Evolutionary conservation across 2,329 filamentous ascomycete genomes (phyloP), one percentile per base, ranked within the genome.

Genomic region (Aspergillus japonicus): DNA sequence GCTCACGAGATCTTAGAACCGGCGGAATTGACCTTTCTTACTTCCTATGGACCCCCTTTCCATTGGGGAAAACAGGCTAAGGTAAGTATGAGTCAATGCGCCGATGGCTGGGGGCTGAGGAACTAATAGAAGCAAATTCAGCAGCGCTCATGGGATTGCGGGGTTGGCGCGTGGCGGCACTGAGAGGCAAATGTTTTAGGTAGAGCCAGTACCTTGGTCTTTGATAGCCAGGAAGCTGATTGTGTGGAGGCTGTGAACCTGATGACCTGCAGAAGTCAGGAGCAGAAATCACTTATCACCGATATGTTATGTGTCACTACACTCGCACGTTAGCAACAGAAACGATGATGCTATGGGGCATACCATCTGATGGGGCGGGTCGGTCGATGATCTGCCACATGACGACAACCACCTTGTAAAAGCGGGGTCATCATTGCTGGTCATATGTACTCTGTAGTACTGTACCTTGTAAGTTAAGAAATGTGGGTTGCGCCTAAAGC

Each of bases 41-140:
- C 39, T 6, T 29, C 33, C 33, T 12, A 6, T 7, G 23, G 49
- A 26, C 47, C 50, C 49, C 53, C 57, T 31, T 31, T 44, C 10
- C 12, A 52, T 19, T 23, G 2, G 23, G 21, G 11, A 47, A 29
- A 47, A 29, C 19, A 24, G 39, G 23, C 14, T 47, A 47, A 31
- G 24, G 31, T 56, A 61, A 52, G 42, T 67, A 67, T 68, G 66
- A 68, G 65, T 68, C 66, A 67, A 64, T 59, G 62, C 63, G 61
- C 61, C 57, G 60, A 61, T 68, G 54, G 56, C 58, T 55, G 56
- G 59, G 26, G 58, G 48, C 59, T 64, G 59, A 59, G 50, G 54
- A 58, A 60, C 57, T 62, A 63, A 56, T 54, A 21, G 16, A 23
- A 47, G 48, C 47, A 59, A 52, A 23, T 57, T 60, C 56, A 60